Evolutionary conservation across 1,139 yeast genomes (phyloP).

Genomic region (Pichia sp.): DNA sequence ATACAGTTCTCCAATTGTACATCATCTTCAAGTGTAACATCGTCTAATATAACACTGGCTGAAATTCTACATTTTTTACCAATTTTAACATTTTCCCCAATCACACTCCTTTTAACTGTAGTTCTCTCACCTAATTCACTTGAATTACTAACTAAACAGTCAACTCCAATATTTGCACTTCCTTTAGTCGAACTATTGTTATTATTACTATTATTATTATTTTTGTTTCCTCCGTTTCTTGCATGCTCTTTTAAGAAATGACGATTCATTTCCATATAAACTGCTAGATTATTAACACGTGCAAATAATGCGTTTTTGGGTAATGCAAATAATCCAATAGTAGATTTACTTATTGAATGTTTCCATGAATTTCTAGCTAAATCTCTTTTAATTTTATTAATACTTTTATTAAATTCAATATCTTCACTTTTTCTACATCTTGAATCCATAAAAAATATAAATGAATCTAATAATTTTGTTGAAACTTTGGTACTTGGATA

Average conservation of each 20-base stretch:
- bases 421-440: constrained; percentile 38
- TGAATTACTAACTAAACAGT: constrained; percentile 46
- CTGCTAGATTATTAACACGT: constrained; percentile 70
- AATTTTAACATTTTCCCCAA: constrained; percentile 69
- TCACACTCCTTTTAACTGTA: constrained; percentile 75
- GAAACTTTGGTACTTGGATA: constrained; percentile 75
- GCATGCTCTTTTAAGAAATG: constrained; percentile 55
- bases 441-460: constrained; percentile 68
- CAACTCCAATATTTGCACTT: constrained; percentile 80
- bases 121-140: constrained; percentile 43
- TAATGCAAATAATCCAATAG: constrained; percentile 57
- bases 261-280: constrained; percentile 89
- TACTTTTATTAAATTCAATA: constrained; percentile 37
- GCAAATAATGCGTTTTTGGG: constrained; percentile 66
- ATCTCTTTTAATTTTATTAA: constrained; percentile 73
- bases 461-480: constrained; percentile 67
- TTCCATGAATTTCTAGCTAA: constrained; percentile 90
- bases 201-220: constrained; percentile 28
- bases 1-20: constrained; percentile 84
- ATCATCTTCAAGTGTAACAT: constrained; percentile 73
- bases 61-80: constrained; percentile 86
- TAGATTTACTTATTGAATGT: constrained; percentile 54
- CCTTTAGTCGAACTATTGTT: constrained; percentile 29
- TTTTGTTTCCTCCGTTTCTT: constrained; percentile 27
- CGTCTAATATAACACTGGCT: constrained; percentile 74